A percentile compares a stretch with the other conserved stretches of the same genome.
These are phyloP conservation scores for Arthrobotrys musiformis DNA, from an alignment of 2,329 filamentous ascomycete species.

Conservation along the genomic window DNA sequence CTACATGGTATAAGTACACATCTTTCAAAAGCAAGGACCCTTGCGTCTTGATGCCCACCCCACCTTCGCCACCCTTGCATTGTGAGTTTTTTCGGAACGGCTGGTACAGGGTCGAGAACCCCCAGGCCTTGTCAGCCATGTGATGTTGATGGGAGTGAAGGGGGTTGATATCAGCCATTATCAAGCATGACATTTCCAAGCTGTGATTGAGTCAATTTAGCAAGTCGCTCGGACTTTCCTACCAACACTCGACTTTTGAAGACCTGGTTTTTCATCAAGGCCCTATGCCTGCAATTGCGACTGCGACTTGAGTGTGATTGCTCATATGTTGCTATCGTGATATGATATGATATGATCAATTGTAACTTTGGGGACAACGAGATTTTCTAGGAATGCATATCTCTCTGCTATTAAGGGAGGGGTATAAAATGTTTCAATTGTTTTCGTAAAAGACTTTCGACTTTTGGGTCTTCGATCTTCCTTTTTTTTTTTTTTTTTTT, in stretches of 20 bases:
- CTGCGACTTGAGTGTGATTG: neutral
- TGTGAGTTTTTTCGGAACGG: constrained; percentile 18
- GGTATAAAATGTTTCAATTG: constrained; percentile 10
- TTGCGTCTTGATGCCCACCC: constrained; percentile 12
- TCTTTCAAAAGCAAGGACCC: constrained; percentile 9
- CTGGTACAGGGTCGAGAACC: constrained; percentile 3
- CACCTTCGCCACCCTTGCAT: constrained; percentile 3
- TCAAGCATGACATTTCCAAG: neutral
- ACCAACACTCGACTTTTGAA: neutral
- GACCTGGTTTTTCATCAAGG: neutral
- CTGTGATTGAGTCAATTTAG: constrained; percentile 36
- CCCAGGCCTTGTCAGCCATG: constrained; percentile 19
- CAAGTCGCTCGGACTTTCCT: constrained; percentile 29
- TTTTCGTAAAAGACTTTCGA: constrained; percentile 4
- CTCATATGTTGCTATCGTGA: neutral
- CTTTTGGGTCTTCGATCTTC: neutral
- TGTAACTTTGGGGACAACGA: constrained; percentile 12
- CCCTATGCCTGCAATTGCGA: neutral
- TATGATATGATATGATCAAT: too few species aligned
- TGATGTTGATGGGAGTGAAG: constrained; percentile 9
- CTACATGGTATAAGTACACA: neutral
- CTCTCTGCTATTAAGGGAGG: neutral
- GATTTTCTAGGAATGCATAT: neutral
- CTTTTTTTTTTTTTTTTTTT: too few species aligned
- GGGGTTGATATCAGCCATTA: constrained; percentile 21